Base-by-base conservation (phyloP, 768 basidiomycete species). In the Fomitopsis serialis region DNA sequence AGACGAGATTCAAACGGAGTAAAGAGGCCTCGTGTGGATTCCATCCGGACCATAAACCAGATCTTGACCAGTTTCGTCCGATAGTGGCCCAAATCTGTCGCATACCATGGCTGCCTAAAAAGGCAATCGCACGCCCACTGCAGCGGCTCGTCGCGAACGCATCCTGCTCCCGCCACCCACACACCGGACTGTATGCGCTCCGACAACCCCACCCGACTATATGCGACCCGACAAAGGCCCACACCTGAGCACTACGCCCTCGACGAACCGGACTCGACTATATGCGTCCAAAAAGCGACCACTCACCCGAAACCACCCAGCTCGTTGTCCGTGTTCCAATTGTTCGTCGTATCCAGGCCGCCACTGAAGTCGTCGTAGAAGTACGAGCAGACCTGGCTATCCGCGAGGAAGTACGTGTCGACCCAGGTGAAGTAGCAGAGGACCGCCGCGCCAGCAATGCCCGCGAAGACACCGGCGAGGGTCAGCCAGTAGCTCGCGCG, bases 401-500 rank as follows among this genome's bases (percentile, higher is more conserved):
- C 46, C 25, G 27, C 46, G 25, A 19, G 24, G 23, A 47, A 34
- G 46, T 29, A 47, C 44, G 27, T 34, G 24, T 34, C 23, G 17
- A 34, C 55, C 59, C 72, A 79, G 9, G 75, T 78, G 32, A 72
- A 64, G 61, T 71, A 82, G 62, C 75, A 74, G 47, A 82, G 60
- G 5, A 76, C 45, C 1, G 66, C 82, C 4, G 74, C 72, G 29
- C 68, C 58, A 11, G 42, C 64, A 43, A 78, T 25, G 7, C 82
- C 82, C 10, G 79, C 3, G 17, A 78, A 13, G 48, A 79, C 54
- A 24, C 69, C 63, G 1, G 54, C 61, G 45, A 79, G 65, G 0
- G 78, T 81, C 49, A 81, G 60, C 76, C 78, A 81, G 58, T 74
- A 77, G 54, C 74, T 76, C 56, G 72, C 71, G 58, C 66, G 71